phyloP scores from a whole-genome alignment of 495 filamentous ascomycete genomes.

The Thermochaetoides thermophila region DNA sequence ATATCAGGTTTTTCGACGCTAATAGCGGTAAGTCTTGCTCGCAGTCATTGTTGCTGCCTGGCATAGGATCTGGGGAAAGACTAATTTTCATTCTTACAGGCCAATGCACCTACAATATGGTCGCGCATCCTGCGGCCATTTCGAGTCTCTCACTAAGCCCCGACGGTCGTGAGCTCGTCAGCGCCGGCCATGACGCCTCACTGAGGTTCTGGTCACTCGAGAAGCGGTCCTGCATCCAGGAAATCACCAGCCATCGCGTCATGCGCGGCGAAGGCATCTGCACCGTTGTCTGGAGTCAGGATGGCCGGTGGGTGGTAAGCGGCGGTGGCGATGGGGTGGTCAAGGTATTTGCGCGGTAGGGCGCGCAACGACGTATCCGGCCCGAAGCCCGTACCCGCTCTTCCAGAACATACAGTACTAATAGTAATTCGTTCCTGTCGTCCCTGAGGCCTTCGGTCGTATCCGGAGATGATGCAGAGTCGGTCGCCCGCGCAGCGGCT shows the following conservation, averaged over 20 bases:
- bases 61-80: too few relatives aligned
- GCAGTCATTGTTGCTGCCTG: too few relatives aligned
- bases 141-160: conserved; percentile 80
- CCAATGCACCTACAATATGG: conserved; percentile 98
- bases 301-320: conserved; percentile 86
- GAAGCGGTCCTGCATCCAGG: conserved; percentile 83
- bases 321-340: conserved; percentile 94
- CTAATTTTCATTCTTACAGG: conserved; percentile 41
- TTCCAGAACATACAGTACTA: too few relatives aligned
- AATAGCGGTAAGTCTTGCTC: conserved; percentile 69
- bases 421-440: too few relatives aligned
- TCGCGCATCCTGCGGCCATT: conserved; percentile 86
- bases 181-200: conserved; percentile 86
- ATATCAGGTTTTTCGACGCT: conserved; percentile 92
- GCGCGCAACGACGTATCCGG: conserved; percentile 1
- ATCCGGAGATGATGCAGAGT: too few relatives aligned
- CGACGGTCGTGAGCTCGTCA: conserved; percentile 86
- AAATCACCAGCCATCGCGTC: conserved; percentile 74
- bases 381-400: too few relatives aligned
- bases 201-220: conserved; percentile 97
- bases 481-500: too few relatives aligned
- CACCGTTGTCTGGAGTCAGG: conserved; percentile 82
- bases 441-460: too few relatives aligned
- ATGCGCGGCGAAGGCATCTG: conserved; percentile 95
- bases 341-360: conserved; percentile 67